Conservation (phyloP, 306 rosid species). For the Morella rubra region DNA sequence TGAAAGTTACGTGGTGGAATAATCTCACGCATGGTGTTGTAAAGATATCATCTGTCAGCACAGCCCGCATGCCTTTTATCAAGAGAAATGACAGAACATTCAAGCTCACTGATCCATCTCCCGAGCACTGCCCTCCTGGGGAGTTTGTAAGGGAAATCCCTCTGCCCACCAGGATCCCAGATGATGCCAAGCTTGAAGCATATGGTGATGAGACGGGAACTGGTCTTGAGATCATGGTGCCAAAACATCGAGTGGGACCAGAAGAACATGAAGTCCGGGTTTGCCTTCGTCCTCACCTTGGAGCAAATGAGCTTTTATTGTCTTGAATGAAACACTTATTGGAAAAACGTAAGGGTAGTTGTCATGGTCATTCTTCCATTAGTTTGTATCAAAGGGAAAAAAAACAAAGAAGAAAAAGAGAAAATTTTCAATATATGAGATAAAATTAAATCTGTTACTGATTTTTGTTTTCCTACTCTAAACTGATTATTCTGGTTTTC, state of each 20-base stretch:
- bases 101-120: constrained; percentile 41
- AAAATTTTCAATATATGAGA: neutral
- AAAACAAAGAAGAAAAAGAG: neutral
- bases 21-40: constrained; percentile 37
- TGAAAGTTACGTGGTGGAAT: constrained; percentile 44
- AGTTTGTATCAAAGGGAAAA: neutral
- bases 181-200: constrained; percentile 42
- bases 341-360: neutral
- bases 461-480: neutral
- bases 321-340: neutral
- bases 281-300: neutral
- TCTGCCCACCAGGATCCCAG: constrained; percentile 39
- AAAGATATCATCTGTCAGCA: constrained; percentile 35
- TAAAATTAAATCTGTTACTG: neutral
- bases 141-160: constrained; percentile 44
- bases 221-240: constrained; percentile 41
- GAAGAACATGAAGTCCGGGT: constrained; percentile 37
- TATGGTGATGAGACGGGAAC: constrained; percentile 36
- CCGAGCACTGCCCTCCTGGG: constrained; percentile 47
- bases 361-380: constrained; percentile 11
- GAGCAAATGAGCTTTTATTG: neutral
- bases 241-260: constrained; percentile 37
- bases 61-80: constrained; percentile 33
- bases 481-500: neutral
- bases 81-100: constrained; percentile 40